A percentile compares a stretch with the other conserved stretches of the same genome.
phyloP scores from a whole-genome alignment of 2,329 filamentous ascomycete species.

The Xylaria sp. region DNA sequence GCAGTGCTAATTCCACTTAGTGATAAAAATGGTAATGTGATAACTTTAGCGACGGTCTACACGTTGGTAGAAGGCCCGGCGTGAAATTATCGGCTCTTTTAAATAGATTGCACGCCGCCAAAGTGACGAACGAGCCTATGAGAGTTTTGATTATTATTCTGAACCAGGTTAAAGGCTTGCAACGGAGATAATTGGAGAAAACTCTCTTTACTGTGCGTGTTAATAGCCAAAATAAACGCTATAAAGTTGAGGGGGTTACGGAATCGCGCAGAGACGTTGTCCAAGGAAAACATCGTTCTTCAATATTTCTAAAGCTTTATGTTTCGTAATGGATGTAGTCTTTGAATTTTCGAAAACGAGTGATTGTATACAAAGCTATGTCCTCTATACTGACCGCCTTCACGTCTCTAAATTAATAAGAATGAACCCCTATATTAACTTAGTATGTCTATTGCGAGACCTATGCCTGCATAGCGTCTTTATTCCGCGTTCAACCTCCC shows the following conservation, averaged over 20 bases:
- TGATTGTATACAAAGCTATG: neutral
- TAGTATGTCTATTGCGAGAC: neutral
- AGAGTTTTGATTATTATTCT: neutral
- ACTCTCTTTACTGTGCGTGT: conserved; percentile 49
- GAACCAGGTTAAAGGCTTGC: neutral
- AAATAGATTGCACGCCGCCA: neutral
- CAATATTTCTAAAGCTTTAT: neutral
- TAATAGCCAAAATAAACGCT: conserved; percentile 47
- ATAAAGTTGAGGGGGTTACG: conserved; percentile 18
- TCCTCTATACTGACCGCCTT: conserved; percentile 31
- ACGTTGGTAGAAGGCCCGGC: neutral
- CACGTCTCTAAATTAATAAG: neutral
- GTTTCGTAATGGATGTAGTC: neutral
- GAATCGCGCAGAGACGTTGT: conserved; percentile 25
- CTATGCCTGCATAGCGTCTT: neutral
- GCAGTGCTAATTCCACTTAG: neutral
- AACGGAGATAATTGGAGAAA: neutral
- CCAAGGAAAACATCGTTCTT: neutral
- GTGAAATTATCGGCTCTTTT: neutral
- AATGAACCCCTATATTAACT: neutral
- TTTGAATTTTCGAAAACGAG: neutral
- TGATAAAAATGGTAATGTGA: neutral
- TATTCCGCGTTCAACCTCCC: conserved; percentile 1
- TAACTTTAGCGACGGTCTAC: neutral
- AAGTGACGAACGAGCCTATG: neutral